Evolutionary conservation across 2,329 filamentous ascomycete genomes (phyloP).

Genomic region (Sclerotinia minor): DNA sequence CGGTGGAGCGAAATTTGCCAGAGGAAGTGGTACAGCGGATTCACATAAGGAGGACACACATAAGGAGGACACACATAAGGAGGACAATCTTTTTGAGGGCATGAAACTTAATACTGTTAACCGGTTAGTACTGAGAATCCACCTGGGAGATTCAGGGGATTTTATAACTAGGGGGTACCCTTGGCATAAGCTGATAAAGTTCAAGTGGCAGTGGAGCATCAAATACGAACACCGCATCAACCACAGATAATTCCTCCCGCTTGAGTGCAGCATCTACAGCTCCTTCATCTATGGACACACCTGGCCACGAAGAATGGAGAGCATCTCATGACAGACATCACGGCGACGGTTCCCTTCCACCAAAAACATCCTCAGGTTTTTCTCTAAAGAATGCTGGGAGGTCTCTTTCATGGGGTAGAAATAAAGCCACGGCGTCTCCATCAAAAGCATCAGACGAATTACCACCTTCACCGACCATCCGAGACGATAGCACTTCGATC

Average conservation of each 20-base stretch:
- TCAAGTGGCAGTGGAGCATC: slow-evolving; percentile 43
- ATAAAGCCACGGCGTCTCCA: slow-evolving; percentile 35
- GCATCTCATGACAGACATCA: slow-evolving; percentile 39
- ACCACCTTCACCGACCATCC: slow-evolving; percentile 32
- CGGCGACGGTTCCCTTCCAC: slow-evolving; percentile 38
- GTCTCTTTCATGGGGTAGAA: slow-evolving; percentile 41
- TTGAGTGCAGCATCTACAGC: slow-evolving; percentile 42
- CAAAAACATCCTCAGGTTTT: slow-evolving; percentile 38
- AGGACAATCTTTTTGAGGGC: slow-evolving; percentile 42
- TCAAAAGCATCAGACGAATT: slow-evolving; percentile 29
- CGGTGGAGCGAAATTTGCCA: slow-evolving; percentile 38
- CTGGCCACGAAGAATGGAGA: slow-evolving; percentile 38
- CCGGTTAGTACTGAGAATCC: slow-evolving; percentile 38
- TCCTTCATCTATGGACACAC: slow-evolving; percentile 40
- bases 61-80: too few species aligned
- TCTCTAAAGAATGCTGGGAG: slow-evolving; percentile 41
- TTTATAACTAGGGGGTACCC: slow-evolving; percentile 29
- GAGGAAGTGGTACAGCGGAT: slow-evolving; percentile 30
- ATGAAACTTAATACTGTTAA: slow-evolving; percentile 35
- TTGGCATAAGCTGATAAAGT: slow-evolving; percentile 25
- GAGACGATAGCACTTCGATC: slow-evolving; percentile 31
- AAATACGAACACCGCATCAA: slow-evolving; percentile 42
- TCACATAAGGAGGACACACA: slow-evolving; percentile 41
- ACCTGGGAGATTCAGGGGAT: slow-evolving; percentile 3
- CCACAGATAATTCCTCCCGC: slow-evolving; percentile 42